Base-by-base conservation (phyloP, 2,329 filamentous ascomycete genomes). In the Cladosporium cucumerinum region DNA sequence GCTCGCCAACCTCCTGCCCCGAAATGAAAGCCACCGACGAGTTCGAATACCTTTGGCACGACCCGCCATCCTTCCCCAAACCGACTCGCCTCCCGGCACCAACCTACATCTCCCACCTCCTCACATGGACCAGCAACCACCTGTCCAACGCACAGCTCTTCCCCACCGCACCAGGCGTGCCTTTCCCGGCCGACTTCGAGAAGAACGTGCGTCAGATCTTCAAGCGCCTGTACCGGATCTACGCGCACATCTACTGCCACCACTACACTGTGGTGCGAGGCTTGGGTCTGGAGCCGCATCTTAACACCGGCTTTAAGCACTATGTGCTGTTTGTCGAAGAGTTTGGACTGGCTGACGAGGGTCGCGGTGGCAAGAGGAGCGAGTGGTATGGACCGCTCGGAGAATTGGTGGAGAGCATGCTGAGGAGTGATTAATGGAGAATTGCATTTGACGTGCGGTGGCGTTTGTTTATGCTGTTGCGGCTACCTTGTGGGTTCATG, bases 11-110 rank as follows among this genome's bases (percentile, higher is more conserved):
- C 77, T 93, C 93, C 69, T 99, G 95, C 78, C 95, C 95, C 0
- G 95, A 98, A 81, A 99, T 99, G 95, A 99, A 99, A 80, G 95
- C 95, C n/a, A 99, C 95, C 11, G 96, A 99, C 81, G 95, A 99
- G 90, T 99, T 98, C 79, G 95, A 99, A 79, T 99, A 99, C 79
- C 89, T 99, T 70, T 99, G 95, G 95, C 95, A 99, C 81, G 94
- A 99, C 79, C 91, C 85, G 67, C 93, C 96, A 73, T 90, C 92
- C 76, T 99, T 89, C 84, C 96, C 96, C 80, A 89, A 92, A 66
- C 95, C 95, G 23, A 99, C 96, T 67, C 98, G 98, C 82, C 97
- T 99, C 91, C 87, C 95, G 3, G 95, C 95, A 2, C 95, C 95
- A 11, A 92, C 93, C 73, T 99, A 99, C 80, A 96, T 99, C 74